Percentiles rank a stretch among this genome's conserved stretches.
These are phyloP conservation scores for Ustulina deusta DNA, from an alignment of 2,329 filamentous ascomycete species.

Conservation along the genomic window DNA sequence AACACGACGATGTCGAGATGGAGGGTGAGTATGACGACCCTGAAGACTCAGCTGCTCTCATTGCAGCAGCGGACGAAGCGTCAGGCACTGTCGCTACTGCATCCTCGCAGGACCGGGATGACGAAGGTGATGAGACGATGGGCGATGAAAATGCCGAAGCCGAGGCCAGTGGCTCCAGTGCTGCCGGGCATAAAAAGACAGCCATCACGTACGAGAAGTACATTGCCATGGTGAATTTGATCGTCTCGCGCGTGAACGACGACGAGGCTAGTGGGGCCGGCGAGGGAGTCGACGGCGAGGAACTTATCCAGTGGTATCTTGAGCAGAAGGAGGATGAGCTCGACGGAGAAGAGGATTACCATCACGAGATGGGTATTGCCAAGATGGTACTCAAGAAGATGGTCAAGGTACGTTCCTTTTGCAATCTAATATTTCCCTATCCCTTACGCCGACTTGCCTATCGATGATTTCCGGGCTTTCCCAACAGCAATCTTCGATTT, in stretches of 20 bases:
- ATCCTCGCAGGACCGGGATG: constrained; percentile 47
- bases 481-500: not conserved
- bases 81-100: constrained; percentile 57
- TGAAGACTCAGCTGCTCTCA: constrained; percentile 61
- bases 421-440: not conserved
- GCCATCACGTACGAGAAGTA: constrained; percentile 94
- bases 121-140: constrained; percentile 60
- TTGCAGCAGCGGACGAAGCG: constrained; percentile 63
- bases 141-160: constrained; percentile 58
- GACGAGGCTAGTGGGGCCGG: constrained; percentile 78
- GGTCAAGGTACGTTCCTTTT: constrained; percentile 80
- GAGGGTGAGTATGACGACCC: constrained; percentile 76
- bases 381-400: constrained; percentile 89
- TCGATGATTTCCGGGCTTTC: not conserved
- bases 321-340: constrained; percentile 90
- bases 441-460: constrained; percentile 1
- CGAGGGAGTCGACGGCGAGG: constrained; percentile 87
- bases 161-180: constrained; percentile 52
- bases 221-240: constrained; percentile 85
- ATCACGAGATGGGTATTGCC: constrained; percentile 67
- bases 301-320: constrained; percentile 88
- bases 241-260: constrained; percentile 85
- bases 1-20: constrained; percentile 96
- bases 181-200: constrained; percentile 75
- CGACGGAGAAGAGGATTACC: constrained; percentile 82